phyloP scores from a whole-genome alignment of 2,329 filamentous ascomycete genomes.

The Alternaria infectoria region DNA sequence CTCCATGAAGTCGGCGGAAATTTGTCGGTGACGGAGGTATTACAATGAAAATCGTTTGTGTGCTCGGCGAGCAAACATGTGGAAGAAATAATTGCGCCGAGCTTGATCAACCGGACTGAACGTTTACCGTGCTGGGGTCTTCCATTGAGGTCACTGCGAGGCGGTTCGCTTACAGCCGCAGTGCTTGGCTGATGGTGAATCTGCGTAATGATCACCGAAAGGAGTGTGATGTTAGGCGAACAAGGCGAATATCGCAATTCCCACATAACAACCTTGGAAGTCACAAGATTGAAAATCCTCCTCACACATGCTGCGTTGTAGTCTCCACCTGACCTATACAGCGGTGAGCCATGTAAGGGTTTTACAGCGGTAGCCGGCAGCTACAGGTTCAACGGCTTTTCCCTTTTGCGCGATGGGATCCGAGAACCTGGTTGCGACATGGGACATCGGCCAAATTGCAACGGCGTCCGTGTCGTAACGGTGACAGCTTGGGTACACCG shows the following conservation, averaged over 20 bases:
- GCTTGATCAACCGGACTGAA: slow-evolving; percentile 1
- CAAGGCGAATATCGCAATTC: neutral
- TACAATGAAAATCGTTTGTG: neutral
- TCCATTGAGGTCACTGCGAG: neutral
- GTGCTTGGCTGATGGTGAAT: slow-evolving; percentile 1
- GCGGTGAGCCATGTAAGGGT: slow-evolving; percentile 3
- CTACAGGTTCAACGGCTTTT: slow-evolving; percentile 11
- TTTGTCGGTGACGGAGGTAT: slow-evolving; percentile 3
- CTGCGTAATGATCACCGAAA: neutral
- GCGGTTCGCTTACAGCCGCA: slow-evolving; percentile 7
- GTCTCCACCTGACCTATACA: neutral
- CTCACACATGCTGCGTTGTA: neutral
- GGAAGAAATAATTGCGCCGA: slow-evolving; percentile 4
- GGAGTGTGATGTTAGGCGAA: neutral
- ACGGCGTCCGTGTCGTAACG: slow-evolving; percentile 14
- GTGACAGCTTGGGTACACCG: slow-evolving; percentile 17
- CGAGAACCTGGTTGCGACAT: slow-evolving; percentile 18
- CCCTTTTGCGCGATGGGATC: slow-evolving; percentile 8
- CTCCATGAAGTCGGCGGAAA: neutral
- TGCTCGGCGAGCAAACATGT: neutral
- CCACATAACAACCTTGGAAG: neutral
- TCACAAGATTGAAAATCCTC: slow-evolving; percentile 9
- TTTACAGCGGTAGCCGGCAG: slow-evolving; percentile 9
- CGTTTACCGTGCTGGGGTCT: slow-evolving; percentile 2
- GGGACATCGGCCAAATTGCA: slow-evolving; percentile 8